Percentiles rank a stretch among this genome's conserved stretches.
Conservation (phyloP, 768 basidiomycete species). For the Panaeolus papilionaceus region DNA sequence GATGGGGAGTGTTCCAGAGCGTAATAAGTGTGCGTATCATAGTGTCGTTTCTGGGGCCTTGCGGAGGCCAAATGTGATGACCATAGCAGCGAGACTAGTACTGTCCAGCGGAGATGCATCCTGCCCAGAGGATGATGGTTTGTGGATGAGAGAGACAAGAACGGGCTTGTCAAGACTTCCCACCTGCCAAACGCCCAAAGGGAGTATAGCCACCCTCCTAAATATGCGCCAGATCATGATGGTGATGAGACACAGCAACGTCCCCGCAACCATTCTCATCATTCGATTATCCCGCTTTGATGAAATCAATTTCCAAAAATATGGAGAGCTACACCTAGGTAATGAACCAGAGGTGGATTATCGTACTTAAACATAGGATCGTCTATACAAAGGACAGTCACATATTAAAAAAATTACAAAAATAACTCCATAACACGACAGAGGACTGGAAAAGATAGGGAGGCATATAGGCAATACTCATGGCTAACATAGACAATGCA, state of each 20-base stretch:
- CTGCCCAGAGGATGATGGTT: constrained; percentile 30
- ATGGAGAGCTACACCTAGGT: neutral
- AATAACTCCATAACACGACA: too few relatives aligned
- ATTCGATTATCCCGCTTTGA: neutral
- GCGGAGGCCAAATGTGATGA: constrained; percentile 32
- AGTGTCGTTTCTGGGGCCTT: constrained; percentile 54
- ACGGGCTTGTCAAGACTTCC: constrained; percentile 9
- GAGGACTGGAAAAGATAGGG: too few relatives aligned
- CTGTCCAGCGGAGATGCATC: constrained; percentile 32
- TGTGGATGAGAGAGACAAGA: constrained; percentile 10
- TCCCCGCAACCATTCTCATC: neutral
- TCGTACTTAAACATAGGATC: too few relatives aligned
- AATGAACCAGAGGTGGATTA: too few relatives aligned
- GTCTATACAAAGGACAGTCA: too few relatives aligned
- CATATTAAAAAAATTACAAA: too few relatives aligned
- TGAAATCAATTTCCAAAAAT: neutral
- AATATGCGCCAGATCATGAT: constrained; percentile 24
- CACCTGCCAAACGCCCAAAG: constrained; percentile 11
- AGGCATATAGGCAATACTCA: too few relatives aligned
- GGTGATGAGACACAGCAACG: constrained; percentile 17
- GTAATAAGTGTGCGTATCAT: constrained; percentile 82
- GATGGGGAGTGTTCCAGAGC: constrained; percentile 66
- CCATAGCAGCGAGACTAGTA: constrained; percentile 27
- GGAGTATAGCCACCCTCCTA: constrained; percentile 24
- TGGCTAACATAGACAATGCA: too few relatives aligned